These are phyloP conservation scores for Bassia scoparia DNA, from an alignment of 148 eudicot genomes.

Conservation along the genomic window DNA sequence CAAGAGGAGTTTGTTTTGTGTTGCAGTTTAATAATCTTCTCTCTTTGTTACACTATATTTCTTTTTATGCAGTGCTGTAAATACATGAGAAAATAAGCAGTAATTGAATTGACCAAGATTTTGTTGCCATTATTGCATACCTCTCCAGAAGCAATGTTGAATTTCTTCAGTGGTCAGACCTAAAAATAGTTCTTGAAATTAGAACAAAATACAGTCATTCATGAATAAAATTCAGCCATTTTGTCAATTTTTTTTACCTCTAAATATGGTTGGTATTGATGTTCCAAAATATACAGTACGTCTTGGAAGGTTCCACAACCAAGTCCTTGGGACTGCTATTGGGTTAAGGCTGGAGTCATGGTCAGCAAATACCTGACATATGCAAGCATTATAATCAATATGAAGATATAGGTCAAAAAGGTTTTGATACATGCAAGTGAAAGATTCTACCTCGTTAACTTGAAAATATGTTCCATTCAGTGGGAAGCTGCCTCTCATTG, in stretches of 20 bases:
- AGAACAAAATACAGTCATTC: slow-evolving; percentile 6
- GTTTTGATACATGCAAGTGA: neutral
- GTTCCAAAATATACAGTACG: slow-evolving; percentile 90
- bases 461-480: slow-evolving; percentile 95
- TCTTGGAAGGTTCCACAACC: slow-evolving; percentile 83
- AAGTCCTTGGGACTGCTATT: slow-evolving; percentile 64
- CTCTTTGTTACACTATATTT: too few species aligned
- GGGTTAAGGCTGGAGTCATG: slow-evolving; percentile 83
- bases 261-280: slow-evolving; percentile 77
- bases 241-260: slow-evolving; percentile 47
- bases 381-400: neutral
- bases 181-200: slow-evolving; percentile 24
- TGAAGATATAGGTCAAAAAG: neutral
- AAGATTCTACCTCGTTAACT: slow-evolving; percentile 71
- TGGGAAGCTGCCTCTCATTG: slow-evolving; percentile 97
- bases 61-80: too few species aligned
- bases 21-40: too few species aligned
- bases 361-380: slow-evolving; percentile 83
- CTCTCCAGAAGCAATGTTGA: slow-evolving; percentile 94
- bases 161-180: slow-evolving; percentile 70
- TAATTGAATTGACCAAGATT: neutral
- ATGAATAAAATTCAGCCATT: neutral
- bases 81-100: neutral
- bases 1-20: too few species aligned
- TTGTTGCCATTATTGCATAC: slow-evolving; percentile 31